Conservation (phyloP, 805 yeast genomes). For the Candida taoyuanica region DNA sequence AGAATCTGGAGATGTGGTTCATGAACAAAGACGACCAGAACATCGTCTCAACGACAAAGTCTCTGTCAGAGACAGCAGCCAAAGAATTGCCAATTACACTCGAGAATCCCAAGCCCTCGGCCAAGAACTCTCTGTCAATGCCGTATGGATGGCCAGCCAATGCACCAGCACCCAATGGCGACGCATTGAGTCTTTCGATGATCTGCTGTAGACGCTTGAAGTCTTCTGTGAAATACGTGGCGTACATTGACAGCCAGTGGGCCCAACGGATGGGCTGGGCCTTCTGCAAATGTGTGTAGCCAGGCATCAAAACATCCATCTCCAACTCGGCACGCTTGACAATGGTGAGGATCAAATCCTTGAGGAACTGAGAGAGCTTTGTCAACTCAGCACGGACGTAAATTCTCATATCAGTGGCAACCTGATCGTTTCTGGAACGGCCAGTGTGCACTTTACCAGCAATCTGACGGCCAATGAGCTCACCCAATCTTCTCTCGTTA, state of each 20-base stretch:
- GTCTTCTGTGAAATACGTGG: constrained; percentile 91
- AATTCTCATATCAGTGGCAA: constrained; percentile 97
- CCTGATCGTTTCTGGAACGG: constrained; percentile 97
- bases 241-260: constrained; percentile 93
- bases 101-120: constrained; percentile 71
- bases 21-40: constrained; percentile 94
- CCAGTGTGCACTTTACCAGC: constrained; percentile 99
- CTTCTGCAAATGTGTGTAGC: constrained; percentile 96
- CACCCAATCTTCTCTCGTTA: constrained; percentile 96
- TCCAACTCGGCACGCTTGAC: constrained; percentile 75
- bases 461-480: constrained; percentile 85
- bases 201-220: constrained; percentile 79
- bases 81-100: constrained; percentile 93
- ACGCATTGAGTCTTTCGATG: constrained; percentile 73
- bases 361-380: constrained; percentile 51
- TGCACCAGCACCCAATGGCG: constrained; percentile 97
- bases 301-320: constrained; percentile 94
- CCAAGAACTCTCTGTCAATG: constrained; percentile 90
- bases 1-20: constrained; percentile 92
- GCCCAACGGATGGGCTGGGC: constrained; percentile 99
- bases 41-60: constrained; percentile 90
- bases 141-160: constrained; percentile 99
- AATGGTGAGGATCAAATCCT: constrained; percentile 62
- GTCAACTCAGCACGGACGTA: constrained; percentile 76
- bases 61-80: constrained; percentile 97